phyloP scores from a whole-genome alignment of 169 alveolate genomes.

The Cryptosporidium andersoni region DNA sequence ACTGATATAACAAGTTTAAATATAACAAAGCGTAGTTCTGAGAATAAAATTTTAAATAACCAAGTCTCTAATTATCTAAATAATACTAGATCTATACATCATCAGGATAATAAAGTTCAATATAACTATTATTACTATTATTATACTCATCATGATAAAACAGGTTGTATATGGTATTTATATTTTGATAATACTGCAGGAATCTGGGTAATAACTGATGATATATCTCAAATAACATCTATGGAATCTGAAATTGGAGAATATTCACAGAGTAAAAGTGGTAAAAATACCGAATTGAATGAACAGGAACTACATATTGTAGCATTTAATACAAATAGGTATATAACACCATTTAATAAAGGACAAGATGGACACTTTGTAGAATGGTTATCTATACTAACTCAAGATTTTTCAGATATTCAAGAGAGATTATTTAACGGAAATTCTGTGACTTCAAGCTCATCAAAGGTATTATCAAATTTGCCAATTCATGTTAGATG shows the following conservation, averaged over 20 bases:
- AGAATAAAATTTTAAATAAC: too few relatives aligned
- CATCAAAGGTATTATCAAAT: neutral
- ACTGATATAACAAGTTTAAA: neutral
- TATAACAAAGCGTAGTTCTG: too few relatives aligned
- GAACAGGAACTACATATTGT: neutral
- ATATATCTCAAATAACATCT: neutral
- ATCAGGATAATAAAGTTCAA: too few relatives aligned
- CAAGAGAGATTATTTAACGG: too few relatives aligned
- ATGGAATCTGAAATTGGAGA: too few relatives aligned
- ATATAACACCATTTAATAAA: conserved; percentile 13
- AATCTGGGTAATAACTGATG: conserved; percentile 1
- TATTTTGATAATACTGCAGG: conserved; percentile 45
- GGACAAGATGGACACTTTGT: conserved; percentile 58
- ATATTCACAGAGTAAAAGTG: neutral
- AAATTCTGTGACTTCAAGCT: neutral
- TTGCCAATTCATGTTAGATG: conserved; percentile 15
- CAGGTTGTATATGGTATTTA: conserved; percentile 22
- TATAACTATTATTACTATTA: conserved; percentile 10
- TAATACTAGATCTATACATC: too few relatives aligned
- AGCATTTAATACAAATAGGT: conserved; percentile 24
- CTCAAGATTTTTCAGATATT: too few relatives aligned
- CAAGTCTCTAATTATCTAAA: too few relatives aligned
- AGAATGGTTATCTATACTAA: conserved; percentile 11
- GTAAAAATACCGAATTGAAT: conserved; percentile 4
- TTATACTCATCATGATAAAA: conserved; percentile 12